Percentiles rank a stretch among this genome's conserved stretches.
Conservation (phyloP, 345 rosid species). For the Camelina hispida region DNA sequence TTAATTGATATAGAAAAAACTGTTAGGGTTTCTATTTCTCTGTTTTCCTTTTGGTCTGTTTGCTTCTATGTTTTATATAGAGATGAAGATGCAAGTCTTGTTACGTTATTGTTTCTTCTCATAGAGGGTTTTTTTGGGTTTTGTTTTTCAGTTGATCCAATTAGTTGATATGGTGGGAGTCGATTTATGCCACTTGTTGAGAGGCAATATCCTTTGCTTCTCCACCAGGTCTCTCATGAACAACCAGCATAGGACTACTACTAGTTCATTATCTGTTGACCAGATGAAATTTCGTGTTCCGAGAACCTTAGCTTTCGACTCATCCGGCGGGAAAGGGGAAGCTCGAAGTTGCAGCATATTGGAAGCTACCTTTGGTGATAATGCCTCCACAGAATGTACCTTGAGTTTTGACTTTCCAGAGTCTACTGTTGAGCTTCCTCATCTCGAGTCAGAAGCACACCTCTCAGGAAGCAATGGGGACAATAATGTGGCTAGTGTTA, state of each 20-base stretch:
- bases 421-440: constrained; percentile 39
- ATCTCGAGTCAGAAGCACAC: constrained; percentile 31
- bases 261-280: constrained; percentile 4
- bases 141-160: constrained; percentile 43
- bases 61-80: not conserved
- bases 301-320: constrained; percentile 42
- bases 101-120: not conserved
- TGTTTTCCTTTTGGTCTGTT: not conserved
- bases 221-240: constrained; percentile 24
- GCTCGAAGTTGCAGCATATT: constrained; percentile 37
- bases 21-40: not conserved
- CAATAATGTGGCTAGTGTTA: constrained; percentile 44
- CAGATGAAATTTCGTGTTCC: constrained; percentile 29
- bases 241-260: not conserved
- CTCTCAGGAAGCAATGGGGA: constrained; percentile 40
- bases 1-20: not conserved
- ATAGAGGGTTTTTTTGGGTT: not conserved
- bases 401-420: constrained; percentile 37
- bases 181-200: constrained; percentile 31
- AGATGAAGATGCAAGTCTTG: not conserved
- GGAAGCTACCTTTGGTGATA: constrained; percentile 39
- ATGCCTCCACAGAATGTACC: constrained; percentile 32
- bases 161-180: constrained; percentile 39
- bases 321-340: not conserved
- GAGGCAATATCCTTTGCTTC: constrained; percentile 38